Base-by-base conservation (phyloP, 176 grass and related monocot genomes). In the Aegilops speltoides region DNA sequence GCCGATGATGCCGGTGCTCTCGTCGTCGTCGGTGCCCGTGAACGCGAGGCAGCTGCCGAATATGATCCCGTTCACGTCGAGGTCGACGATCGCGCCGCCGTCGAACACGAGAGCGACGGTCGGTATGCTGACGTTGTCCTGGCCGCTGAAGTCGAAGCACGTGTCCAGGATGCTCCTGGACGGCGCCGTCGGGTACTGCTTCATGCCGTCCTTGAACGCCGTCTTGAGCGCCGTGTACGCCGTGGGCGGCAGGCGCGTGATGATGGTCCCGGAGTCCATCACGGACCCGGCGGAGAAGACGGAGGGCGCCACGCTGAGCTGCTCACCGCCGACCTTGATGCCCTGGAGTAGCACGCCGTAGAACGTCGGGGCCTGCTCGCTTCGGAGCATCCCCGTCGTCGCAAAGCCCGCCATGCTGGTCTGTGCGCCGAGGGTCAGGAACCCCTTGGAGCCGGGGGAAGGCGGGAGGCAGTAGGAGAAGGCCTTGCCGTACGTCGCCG, bases 401-500 rank as follows among this genome's bases (percentile, higher is more conserved):
- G 77, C 60, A 20, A 93, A 88, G 11, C 84, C 79, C 25, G 83
- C 25, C 8, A 19, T 6, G 25, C 52, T 11, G 11, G 50, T 24
- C 5, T 10, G 36, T 10, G 60, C 63, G 70, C 93, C 95, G 34
- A 98, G 94, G 26, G 64, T 86, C 45, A 98, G 86, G 89, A 88
- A 95, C 13, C 95, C 93, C 2, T 69, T 63, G 23, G 83, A 77
- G 73, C 31, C 68, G 12, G 91, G 0, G 0, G 89, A 86, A 28
- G 91, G n/a, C 16, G 95, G 95, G 28, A 98, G 87, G 83, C 95
- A 95, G 85, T 98, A 98, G 2, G 93, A 79, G 76, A 98, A 98
- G 38, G 92, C 83, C 1, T 26, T 82, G 1, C 91, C 89, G 73
- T 91, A 95, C 37, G 14, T 88, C 11, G 38, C 45, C 5, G 70